phyloP scores from a whole-genome alignment of 1,284 basidiomycete genomes.

The Rhodotorula glutinis region DNA sequence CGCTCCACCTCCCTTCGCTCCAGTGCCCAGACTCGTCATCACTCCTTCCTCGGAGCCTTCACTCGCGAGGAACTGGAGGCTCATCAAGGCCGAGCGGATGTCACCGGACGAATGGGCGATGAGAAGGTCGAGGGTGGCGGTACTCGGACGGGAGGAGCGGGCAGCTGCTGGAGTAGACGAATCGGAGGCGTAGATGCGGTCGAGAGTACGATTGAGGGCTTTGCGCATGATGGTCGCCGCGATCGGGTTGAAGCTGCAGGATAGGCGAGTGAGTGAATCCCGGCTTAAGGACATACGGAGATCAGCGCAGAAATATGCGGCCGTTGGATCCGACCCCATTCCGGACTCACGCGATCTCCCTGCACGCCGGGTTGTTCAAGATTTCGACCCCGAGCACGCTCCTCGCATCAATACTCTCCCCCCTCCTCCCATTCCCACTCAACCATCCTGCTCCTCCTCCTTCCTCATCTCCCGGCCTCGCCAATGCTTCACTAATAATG shows the following conservation, averaged over 20 bases:
- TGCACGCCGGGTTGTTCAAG: slow-evolving; percentile 62
- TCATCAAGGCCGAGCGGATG: slow-evolving; percentile 86
- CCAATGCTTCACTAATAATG: slow-evolving; percentile 70
- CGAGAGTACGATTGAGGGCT: slow-evolving; percentile 67
- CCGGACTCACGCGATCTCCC: slow-evolving; percentile 64
- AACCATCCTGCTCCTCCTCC: slow-evolving; percentile 54
- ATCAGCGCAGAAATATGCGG: no score
- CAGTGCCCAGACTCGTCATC: slow-evolving; percentile 3
- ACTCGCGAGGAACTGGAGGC: slow-evolving; percentile 67
- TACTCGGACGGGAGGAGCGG: background rate
- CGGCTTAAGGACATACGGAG: no score
- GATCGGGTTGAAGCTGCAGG: slow-evolving; percentile 74
- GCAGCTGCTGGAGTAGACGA: slow-evolving; percentile 24
- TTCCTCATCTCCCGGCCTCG: slow-evolving; percentile 52
- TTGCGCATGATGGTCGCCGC: slow-evolving; percentile 78
- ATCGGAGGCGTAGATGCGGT: slow-evolving; percentile 48
- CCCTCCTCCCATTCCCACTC: slow-evolving; percentile 52
- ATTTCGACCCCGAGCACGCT: slow-evolving; percentile 51
- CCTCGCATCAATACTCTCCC: slow-evolving; percentile 32
- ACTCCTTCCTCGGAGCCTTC: background rate
- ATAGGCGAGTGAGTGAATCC: no score
- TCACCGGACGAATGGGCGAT: slow-evolving; percentile 81
- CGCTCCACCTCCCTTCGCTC: slow-evolving; percentile 26
- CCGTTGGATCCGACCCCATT: no score
- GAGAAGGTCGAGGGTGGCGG: slow-evolving; percentile 62